A percentile compares a stretch with the other conserved stretches of the same genome.
phyloP scores from a whole-genome alignment of 2,329 filamentous ascomycete genomes.

The Fusarium cicatricum region DNA sequence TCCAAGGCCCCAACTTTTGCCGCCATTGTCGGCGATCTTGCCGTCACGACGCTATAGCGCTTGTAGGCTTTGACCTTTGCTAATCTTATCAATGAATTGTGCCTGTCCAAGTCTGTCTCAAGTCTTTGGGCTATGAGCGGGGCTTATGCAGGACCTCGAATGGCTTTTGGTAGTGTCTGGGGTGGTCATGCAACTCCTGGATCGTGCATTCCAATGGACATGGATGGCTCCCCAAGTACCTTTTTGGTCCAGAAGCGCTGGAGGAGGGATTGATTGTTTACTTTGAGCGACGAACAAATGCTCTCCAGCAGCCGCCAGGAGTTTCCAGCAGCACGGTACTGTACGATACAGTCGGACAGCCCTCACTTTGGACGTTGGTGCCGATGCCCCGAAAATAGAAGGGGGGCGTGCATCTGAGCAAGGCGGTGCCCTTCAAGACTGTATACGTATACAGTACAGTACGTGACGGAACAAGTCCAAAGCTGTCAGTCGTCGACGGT shows the following conservation, averaged over 20 bases:
- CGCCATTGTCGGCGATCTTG: slow-evolving; percentile 32
- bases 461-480: not conserved
- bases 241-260: slow-evolving; percentile 22
- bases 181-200: slow-evolving; percentile 39
- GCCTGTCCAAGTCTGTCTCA: slow-evolving; percentile 9
- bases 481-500: slow-evolving; percentile 22
- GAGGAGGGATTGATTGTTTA: slow-evolving; percentile 24
- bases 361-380: not conserved
- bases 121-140: not conserved
- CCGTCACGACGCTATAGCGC: slow-evolving; percentile 5
- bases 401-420: slow-evolving; percentile 24
- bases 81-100: slow-evolving; percentile 35
- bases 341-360: not conserved
- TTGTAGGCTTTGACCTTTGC: slow-evolving; percentile 17
- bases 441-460: not conserved
- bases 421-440: slow-evolving; percentile 25
- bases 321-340: slow-evolving; percentile 3
- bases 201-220: slow-evolving; percentile 39
- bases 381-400: slow-evolving; percentile 28
- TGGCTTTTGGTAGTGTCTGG: slow-evolving; percentile 13
- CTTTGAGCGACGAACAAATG: slow-evolving; percentile 15
- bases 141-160: slow-evolving; percentile 1
- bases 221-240: slow-evolving; percentile 8
- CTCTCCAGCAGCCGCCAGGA: slow-evolving; percentile 24
- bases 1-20: slow-evolving; percentile 31